Percentiles rank a stretch among this genome's conserved stretches.
phyloP scores from a whole-genome alignment of 805 yeast genomes.

The Metschnikowia bowlesiae region DNA sequence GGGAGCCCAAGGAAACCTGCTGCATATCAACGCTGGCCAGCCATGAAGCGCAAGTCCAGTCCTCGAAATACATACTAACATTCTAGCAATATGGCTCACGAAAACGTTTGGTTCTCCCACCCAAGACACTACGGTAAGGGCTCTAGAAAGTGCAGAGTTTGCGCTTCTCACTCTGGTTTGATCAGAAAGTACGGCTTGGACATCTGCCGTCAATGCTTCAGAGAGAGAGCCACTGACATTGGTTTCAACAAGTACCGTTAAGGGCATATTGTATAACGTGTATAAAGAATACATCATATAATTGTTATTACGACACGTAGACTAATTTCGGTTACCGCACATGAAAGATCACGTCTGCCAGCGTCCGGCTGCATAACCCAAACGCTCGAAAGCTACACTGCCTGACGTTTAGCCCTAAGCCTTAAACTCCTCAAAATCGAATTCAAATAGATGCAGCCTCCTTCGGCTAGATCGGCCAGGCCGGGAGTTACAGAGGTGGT shows the following conservation, averaged over 20 bases:
- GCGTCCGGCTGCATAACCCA: no score
- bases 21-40: no score
- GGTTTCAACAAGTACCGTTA: slow-evolving; percentile 99
- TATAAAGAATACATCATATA: slow-evolving; percentile 12
- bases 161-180: slow-evolving; percentile 98
- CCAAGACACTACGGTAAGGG: slow-evolving; percentile 99
- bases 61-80: slow-evolving; percentile 28
- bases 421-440: no score
- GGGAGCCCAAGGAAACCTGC: no score
- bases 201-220: slow-evolving; percentile 99
- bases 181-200: slow-evolving; percentile 99
- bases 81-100: slow-evolving; percentile 92
- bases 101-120: slow-evolving; percentile 99
- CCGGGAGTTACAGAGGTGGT: not conserved
- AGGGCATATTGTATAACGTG: slow-evolving; percentile 24
- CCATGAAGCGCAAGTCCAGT: no score
- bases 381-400: no score
- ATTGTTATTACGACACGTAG: slow-evolving; percentile 1
- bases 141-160: slow-evolving; percentile 99
- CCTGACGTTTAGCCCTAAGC: no score
- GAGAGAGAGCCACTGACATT: slow-evolving; percentile 98
- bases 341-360: no score
- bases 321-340: not conserved
- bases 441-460: no score
- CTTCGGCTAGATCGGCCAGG: not conserved